Conservation (phyloP, 345 rosid genomes). For the Salix arbutifolia region DNA sequence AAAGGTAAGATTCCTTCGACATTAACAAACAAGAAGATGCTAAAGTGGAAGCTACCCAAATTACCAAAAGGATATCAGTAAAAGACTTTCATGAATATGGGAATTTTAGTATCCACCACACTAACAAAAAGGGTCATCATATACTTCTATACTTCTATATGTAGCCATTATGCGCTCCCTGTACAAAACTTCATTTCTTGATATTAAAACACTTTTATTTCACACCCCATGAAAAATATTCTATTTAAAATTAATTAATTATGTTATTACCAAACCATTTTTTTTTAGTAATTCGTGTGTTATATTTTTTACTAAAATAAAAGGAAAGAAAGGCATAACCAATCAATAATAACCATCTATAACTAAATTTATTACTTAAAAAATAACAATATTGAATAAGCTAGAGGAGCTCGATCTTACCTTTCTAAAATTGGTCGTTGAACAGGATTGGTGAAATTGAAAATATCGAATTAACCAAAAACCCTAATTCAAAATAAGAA, state of each 20-base stretch:
- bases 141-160: background rate
- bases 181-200: background rate
- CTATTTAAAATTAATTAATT: background rate
- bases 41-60: background rate
- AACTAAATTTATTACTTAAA: background rate
- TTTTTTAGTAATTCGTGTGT: background rate
- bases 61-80: background rate
- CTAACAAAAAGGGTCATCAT: background rate
- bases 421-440: background rate
- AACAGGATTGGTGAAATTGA: background rate
- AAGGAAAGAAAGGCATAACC: background rate
- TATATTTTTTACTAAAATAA: background rate
- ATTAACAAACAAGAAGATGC: background rate
- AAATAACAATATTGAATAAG: background rate
- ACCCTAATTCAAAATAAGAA: background rate
- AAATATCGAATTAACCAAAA: background rate
- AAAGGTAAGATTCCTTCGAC: background rate
- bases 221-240: background rate
- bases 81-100: background rate
- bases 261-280: background rate
- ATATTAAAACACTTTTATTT: background rate
- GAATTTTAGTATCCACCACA: background rate
- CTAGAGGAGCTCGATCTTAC: conserved; percentile 2
- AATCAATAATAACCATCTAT: background rate
- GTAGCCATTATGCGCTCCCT: background rate